Evolutionary conservation across 2,329 filamentous ascomycete species (phyloP).

Genomic region (Penicillium sp.): DNA sequence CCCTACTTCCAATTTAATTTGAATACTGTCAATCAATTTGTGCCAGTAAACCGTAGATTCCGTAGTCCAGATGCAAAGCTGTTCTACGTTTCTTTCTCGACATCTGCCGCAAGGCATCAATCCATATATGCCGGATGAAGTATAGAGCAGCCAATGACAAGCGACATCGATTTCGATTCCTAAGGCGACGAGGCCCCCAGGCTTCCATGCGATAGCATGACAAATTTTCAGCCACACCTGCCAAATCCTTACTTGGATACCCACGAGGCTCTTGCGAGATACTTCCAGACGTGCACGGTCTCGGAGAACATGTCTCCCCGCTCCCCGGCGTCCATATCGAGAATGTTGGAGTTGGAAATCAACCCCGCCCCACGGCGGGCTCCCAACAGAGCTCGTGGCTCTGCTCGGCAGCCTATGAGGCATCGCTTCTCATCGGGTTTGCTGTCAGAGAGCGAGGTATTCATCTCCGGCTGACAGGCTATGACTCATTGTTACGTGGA

Average conservation of each 20-base stretch:
- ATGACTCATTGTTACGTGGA: conserved; percentile 3
- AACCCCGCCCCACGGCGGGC: neutral
- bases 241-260: neutral
- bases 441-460: neutral
- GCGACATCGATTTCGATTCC: neutral
- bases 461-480: neutral
- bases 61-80: no score
- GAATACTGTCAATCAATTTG: neutral
- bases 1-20: neutral
- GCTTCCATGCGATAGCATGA: neutral
- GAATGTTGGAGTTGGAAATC: conserved; percentile 5
- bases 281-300: neutral
- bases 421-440: neutral
- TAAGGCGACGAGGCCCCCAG: conserved; percentile 4
- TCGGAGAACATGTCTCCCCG: neutral
- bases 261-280: neutral
- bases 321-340: conserved; percentile 5
- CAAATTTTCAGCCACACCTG: conserved; percentile 7
- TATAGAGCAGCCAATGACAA: conserved; percentile 10
- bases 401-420: neutral
- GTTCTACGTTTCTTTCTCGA: neutral
- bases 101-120: neutral
- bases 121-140: neutral
- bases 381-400: neutral
- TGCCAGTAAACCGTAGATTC: neutral